Evolutionary conservation across 495 filamentous ascomycete genomes (phyloP).

Genomic region (Glarea lozoyensis): DNA sequence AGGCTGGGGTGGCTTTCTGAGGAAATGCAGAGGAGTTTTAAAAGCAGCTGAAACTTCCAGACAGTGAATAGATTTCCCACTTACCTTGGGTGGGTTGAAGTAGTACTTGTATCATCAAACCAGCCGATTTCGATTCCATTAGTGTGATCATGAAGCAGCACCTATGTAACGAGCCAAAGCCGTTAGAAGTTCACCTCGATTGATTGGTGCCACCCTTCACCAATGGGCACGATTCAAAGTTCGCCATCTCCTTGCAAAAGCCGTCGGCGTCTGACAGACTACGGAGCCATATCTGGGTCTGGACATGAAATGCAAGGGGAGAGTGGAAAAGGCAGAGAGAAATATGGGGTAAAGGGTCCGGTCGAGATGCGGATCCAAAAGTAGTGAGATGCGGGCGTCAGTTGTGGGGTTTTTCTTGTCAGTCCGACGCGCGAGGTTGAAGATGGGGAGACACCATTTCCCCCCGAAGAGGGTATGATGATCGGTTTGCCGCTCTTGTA

Average conservation of each 20-base stretch:
- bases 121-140: neutral
- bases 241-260: neutral
- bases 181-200: neutral
- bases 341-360: neutral
- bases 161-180: slow-evolving; percentile 2
- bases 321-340: slow-evolving; percentile 5
- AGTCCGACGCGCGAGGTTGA: too few species aligned
- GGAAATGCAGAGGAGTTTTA: neutral
- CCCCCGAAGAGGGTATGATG: too few species aligned
- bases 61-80: neutral
- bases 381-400: too few species aligned
- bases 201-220: slow-evolving; percentile 4
- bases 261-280: slow-evolving; percentile 1
- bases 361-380: too few species aligned
- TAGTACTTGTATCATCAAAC: neutral
- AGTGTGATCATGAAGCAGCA: slow-evolving; percentile 1
- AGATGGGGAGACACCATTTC: too few species aligned
- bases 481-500: too few species aligned
- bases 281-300: neutral
- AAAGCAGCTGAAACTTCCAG: neutral
- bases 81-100: neutral
- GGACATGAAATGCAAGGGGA: slow-evolving; percentile 1
- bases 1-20: too few species aligned
- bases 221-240: too few species aligned
- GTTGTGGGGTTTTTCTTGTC: too few species aligned